Evolutionary conservation across 495 filamentous ascomycete genomes (phyloP).

Genomic region (Podospora appendiculata): DNA sequence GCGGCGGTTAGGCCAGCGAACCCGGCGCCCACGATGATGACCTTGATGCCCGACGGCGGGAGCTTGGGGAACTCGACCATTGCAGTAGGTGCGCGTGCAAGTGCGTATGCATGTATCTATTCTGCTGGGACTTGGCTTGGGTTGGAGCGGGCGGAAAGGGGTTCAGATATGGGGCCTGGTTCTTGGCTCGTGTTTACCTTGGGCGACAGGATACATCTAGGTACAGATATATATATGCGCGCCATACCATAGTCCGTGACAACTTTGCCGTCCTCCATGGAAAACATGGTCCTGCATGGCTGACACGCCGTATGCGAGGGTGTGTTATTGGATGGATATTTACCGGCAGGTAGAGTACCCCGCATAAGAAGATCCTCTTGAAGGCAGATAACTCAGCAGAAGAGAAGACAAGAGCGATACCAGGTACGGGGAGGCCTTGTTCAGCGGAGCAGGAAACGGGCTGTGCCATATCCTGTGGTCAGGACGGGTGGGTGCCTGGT

Average conservation of each 20-base stretch:
- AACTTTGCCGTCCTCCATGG: background rate
- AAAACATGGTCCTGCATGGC: background rate
- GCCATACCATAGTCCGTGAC: background rate
- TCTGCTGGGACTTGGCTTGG: background rate
- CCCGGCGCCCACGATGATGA: slow-evolving; percentile 33
- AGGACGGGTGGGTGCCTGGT: no score
- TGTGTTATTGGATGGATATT: background rate
- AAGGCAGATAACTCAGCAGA: background rate
- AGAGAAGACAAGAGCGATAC: no score
- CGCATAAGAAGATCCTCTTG: background rate
- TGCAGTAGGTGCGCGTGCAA: background rate
- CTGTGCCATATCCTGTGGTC: no score
- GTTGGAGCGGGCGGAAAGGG: background rate
- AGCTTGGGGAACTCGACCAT: slow-evolving; percentile 18
- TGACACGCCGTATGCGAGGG: background rate
- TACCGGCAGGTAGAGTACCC: slow-evolving; percentile 3
- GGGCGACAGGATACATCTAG: background rate
- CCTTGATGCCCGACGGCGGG: slow-evolving; percentile 38
- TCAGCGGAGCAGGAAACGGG: no score
- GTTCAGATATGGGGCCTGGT: background rate
- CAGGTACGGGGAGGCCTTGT: no score
- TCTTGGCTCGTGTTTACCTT: background rate
- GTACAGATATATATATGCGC: no score
- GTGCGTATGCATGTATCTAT: no score
- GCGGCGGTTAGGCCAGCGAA: slow-evolving; percentile 47